A percentile compares a stretch with the other conserved stretches of the same genome.
Conservation (phyloP, 495 filamentous ascomycete species). For the Letharia columbiana region DNA sequence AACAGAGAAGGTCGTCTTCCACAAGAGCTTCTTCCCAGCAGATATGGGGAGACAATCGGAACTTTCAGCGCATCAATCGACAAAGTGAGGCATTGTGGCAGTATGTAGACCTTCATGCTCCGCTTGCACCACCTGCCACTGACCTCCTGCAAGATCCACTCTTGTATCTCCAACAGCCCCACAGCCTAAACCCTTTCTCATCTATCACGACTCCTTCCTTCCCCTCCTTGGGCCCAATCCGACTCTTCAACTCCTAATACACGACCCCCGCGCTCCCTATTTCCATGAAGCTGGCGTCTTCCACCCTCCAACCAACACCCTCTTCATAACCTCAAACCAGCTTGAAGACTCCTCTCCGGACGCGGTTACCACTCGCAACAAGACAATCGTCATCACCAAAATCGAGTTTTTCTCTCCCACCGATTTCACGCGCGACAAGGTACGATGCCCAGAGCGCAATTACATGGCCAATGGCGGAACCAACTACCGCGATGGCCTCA, state of each 20-base stretch:
- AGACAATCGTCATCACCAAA: conserved; percentile 32
- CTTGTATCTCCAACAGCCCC: conserved; percentile 22
- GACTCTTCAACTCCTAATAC: conserved; percentile 29
- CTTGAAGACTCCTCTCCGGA: conserved; percentile 25
- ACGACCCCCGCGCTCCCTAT: conserved; percentile 34
- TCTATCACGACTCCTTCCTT: conserved; percentile 32
- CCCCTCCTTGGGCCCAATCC: conserved; percentile 30
- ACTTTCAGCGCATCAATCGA: conserved; percentile 23
- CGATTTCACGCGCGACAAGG: conserved; percentile 27
- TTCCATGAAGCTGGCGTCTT: conserved; percentile 59
- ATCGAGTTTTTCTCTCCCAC: conserved; percentile 29
- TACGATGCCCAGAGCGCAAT: conserved; percentile 32
- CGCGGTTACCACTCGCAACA: conserved; percentile 29
- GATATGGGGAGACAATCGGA: conserved; percentile 19
- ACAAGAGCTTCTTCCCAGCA: conserved; percentile 18
- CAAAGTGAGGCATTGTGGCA: conserved; percentile 26
- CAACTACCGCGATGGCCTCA: conserved; percentile 36
- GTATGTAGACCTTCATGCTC: conserved; percentile 9
- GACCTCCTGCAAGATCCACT: conserved; percentile 14
- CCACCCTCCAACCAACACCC: conserved; percentile 35
- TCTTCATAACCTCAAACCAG: conserved; percentile 52
- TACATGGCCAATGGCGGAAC: conserved; percentile 50
- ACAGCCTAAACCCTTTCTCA: conserved; percentile 26
- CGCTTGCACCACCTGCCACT: neutral
- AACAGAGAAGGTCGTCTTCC: conserved; percentile 14